phyloP scores from a whole-genome alignment of 495 filamentous ascomycete genomes.

The Peziza echinospora region DNA sequence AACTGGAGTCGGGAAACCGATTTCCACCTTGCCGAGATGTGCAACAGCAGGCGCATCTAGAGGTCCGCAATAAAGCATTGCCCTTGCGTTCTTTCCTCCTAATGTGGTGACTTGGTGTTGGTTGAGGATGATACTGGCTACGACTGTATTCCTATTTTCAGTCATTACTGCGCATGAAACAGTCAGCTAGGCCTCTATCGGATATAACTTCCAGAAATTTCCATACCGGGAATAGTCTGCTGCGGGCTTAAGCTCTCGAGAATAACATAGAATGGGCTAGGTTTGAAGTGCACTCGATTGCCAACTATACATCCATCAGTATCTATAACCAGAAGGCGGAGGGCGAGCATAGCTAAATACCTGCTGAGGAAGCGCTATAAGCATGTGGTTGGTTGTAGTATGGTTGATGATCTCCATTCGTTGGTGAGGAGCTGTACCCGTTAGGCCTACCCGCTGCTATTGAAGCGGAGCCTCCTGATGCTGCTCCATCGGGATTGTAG shows the following conservation, averaged over 20 bases:
- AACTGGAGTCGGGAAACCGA: slow-evolving; percentile 75
- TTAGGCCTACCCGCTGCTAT: slow-evolving; percentile 11
- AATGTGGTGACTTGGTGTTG: slow-evolving; percentile 25
- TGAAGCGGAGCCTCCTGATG: slow-evolving; percentile 2
- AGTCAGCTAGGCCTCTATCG: slow-evolving; percentile 3
- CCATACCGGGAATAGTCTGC: too few relatives aligned
- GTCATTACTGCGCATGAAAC: slow-evolving; percentile 27
- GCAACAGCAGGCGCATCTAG: slow-evolving; percentile 26
- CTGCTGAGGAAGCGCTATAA: slow-evolving; percentile 10
- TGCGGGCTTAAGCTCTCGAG: slow-evolving; percentile 36
- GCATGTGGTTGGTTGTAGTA: slow-evolving; percentile 3
- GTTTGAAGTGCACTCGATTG: slow-evolving; percentile 37
- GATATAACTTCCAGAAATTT: too few relatives aligned
- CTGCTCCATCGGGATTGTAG: background rate
- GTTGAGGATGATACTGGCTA: slow-evolving; percentile 29
- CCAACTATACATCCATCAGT: too few relatives aligned
- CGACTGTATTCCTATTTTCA: slow-evolving; percentile 36
- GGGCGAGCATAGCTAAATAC: too few relatives aligned
- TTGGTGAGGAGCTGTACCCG: slow-evolving; percentile 1
- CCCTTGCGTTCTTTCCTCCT: slow-evolving; percentile 23
- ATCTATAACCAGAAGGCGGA: too few relatives aligned
- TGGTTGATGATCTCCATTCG: slow-evolving; percentile 5
- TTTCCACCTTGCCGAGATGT: slow-evolving; percentile 25
- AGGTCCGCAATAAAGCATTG: slow-evolving; percentile 58
- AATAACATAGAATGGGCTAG: slow-evolving; percentile 57